Conservation (phyloP, 2,329 filamentous ascomycete species). For the Macroventuria anomochaeta region DNA sequence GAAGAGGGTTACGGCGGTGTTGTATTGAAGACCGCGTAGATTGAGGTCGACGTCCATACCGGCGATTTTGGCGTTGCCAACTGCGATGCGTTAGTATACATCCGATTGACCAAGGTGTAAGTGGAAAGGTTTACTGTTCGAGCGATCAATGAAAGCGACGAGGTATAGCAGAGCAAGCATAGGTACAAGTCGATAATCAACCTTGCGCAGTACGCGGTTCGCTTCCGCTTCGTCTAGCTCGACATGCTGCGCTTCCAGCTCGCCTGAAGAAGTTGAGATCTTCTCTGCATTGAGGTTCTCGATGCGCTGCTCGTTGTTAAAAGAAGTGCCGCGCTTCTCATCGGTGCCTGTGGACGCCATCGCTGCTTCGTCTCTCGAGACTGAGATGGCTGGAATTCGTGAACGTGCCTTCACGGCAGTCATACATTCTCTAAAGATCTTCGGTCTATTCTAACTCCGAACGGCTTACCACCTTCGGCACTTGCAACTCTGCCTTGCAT, state of each 20-base stretch:
- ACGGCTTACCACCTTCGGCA: slow-evolving; percentile 20
- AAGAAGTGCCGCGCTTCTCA: slow-evolving; percentile 20
- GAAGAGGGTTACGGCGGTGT: slow-evolving; percentile 50
- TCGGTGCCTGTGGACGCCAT: slow-evolving; percentile 22
- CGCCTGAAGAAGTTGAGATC: slow-evolving; percentile 29
- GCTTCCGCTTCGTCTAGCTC: slow-evolving; percentile 38
- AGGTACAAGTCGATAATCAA: slow-evolving; percentile 43
- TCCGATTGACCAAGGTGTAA: not conserved
- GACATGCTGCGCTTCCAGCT: slow-evolving; percentile 35
- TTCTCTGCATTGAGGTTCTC: slow-evolving; percentile 37
- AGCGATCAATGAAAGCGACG: slow-evolving; percentile 43
- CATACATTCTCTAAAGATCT: slow-evolving; percentile 15
- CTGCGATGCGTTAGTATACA: slow-evolving; percentile 23
- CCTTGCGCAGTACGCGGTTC: slow-evolving; percentile 41
- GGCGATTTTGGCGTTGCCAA: slow-evolving; percentile 53
- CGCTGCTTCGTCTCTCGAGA: not conserved
- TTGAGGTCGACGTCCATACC: slow-evolving; percentile 49
- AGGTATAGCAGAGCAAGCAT: slow-evolving; percentile 45
- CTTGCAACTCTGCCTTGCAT: slow-evolving; percentile 5
- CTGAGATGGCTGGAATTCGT: not conserved
- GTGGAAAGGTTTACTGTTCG: slow-evolving; percentile 31
- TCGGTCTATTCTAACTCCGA: slow-evolving; percentile 25
- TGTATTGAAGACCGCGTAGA: slow-evolving; percentile 49
- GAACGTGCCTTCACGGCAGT: slow-evolving; percentile 2
- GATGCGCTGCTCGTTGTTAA: slow-evolving; percentile 22